Percentiles rank a stretch among this genome's conserved stretches.
Conservation (phyloP, 208 protist species). For the Endotrypanum monterogeii region DNA sequence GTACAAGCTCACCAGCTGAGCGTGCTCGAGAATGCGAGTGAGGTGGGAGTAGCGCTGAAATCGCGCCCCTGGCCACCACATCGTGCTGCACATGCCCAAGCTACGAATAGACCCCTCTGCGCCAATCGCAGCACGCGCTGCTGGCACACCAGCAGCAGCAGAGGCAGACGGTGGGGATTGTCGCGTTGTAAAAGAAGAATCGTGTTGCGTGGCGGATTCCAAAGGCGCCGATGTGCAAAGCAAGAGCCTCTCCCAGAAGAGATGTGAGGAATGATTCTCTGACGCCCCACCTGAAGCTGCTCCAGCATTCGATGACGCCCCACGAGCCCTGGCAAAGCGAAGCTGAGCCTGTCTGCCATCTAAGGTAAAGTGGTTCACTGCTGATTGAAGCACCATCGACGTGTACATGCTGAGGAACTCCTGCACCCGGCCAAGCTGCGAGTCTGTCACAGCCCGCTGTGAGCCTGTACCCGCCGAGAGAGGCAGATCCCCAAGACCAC, state of each 20-base stretch:
- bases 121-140: conserved; percentile 2
- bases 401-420: conserved; percentile 47
- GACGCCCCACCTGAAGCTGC: neutral
- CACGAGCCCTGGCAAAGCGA: conserved; percentile 7
- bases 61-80: conserved; percentile 56
- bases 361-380: conserved; percentile 29
- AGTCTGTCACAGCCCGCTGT: neutral
- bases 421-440: conserved; percentile 38
- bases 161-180: neutral
- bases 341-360: conserved; percentile 13
- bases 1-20: conserved; percentile 30
- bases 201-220: neutral
- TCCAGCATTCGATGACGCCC: conserved; percentile 1
- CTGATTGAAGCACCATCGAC: conserved; percentile 33
- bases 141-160: neutral
- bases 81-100: conserved; percentile 19
- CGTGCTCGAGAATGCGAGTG: conserved; percentile 48
- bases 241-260: conserved; percentile 4
- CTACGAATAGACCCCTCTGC: neutral
- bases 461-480: neutral
- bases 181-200: neutral
- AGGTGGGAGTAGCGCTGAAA: conserved; percentile 39
- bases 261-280: neutral
- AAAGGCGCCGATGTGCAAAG: neutral
- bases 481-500: conserved; percentile 4